Base-by-base conservation (phyloP, 345 rosid species). In the Cardiospermum halicacabum region DNA sequence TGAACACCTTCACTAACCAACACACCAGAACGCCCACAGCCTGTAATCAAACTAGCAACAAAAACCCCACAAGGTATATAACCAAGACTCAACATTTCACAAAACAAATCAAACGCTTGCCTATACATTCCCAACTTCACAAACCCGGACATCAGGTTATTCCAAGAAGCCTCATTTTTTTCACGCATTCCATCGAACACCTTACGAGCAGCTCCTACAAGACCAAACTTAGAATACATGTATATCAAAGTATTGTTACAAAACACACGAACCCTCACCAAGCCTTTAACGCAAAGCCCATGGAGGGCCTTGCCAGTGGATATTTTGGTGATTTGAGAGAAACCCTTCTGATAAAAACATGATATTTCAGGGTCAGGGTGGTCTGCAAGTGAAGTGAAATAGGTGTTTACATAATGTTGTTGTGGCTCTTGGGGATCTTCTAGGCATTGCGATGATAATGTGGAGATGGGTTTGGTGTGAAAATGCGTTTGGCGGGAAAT, bases 121-220 rank as follows among this genome's bases (percentile, higher is more conserved):
- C 67, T 12, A 68, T 81, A 83, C 48, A 66, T 57, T 13, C 89
- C 81, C 40, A 69, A 77, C 13, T 82, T 84, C 54, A 88, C 91
- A 69, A 82, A 56, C 8, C 91, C 93, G 10, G 96, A 84, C 77
- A 88, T 75, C 85, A 86, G 69, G 30, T 84, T 88, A 75, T 90
- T 92, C 97, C 98, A 92, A 47, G 98, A 84, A 69, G 86, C 79
- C 53, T 80, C 85, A 40, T 83, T 88, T 76, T 81, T 86, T 22
- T 79, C 81, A 57, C 65, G 49, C 95, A 83, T 88, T 76, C 66
- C 57, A 73, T 85, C 98, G 68, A 92, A 89, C 91, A 89, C 77
- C 69, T 83, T 62, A 47, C 84, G 84, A 26, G 97, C 89, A 34
- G 22, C 45, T 42, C 32, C 72, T 1, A 77, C 12, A 25, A 65